phyloP scores from a whole-genome alignment of 345 rosid species.

The Arabis hirsuta region DNA sequence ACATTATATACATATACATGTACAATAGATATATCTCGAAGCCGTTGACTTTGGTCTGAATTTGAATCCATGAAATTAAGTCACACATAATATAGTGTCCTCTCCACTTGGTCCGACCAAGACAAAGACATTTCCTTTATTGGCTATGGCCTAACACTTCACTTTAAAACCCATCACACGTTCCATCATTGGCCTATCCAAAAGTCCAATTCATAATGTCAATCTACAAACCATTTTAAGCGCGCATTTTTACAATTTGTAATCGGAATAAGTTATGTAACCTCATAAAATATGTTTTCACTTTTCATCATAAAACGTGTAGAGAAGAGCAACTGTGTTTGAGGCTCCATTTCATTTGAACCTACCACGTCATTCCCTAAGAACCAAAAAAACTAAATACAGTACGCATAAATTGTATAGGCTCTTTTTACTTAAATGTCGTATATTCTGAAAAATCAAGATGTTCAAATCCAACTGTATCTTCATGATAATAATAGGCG shows the following conservation, averaged over 20 bases:
- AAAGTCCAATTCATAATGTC: constrained; percentile 33
- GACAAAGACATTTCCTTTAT: constrained; percentile 41
- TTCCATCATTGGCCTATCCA: constrained; percentile 33
- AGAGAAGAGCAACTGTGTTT: constrained; percentile 7
- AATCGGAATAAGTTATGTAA: background rate
- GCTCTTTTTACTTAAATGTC: background rate
- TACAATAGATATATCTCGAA: constrained; percentile 16
- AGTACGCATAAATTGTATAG: background rate
- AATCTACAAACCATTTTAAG: constrained; percentile 1
- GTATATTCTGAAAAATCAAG: background rate
- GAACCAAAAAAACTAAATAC: background rate
- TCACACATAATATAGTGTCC: constrained; percentile 36
- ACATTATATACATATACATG: constrained; percentile 18
- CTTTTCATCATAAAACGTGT: constrained; percentile 12
- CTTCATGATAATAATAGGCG: too few relatives aligned
- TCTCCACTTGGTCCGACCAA: constrained; percentile 45
- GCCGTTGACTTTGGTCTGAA: constrained; percentile 41
- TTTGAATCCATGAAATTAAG: constrained; percentile 32
- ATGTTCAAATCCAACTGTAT: background rate
- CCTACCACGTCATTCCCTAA: constrained; percentile 25
- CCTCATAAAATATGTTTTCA: constrained; percentile 14
- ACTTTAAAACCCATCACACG: constrained; percentile 40
- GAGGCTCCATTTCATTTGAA: constrained; percentile 41
- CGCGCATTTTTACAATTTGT: background rate
- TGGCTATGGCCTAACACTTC: constrained; percentile 42